Evolutionary conservation across 129 eudicot genomes (phyloP), one percentile per base, ranked within the genome.

Genomic region (Erigeron canadensis): DNA sequence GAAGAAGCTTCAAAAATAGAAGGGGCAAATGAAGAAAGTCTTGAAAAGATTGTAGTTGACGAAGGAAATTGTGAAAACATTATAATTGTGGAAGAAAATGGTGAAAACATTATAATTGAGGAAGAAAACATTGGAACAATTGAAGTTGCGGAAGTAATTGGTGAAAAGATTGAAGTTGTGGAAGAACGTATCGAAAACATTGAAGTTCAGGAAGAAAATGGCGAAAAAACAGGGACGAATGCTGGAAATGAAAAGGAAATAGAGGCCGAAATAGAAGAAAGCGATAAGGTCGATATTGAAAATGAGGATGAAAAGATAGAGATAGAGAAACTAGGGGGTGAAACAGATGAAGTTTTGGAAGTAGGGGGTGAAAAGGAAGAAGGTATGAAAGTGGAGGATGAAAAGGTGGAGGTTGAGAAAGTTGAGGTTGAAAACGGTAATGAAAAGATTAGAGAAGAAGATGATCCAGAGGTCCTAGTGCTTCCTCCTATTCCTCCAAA

Each of bases 401-500:
- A 34, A 67, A 63, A 67, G 22, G 73, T 37, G 54, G 54, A 70
- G 46, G 60, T 42, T 77, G 45, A 15, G 45, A 41, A 77, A 70
- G 66, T 16, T 5, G 81, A 62, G 65, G 76, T 40, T 18, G 65
- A 22, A 70, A 70, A 48, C 37, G 63, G 69, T 55, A 45, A 28
- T 28, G 34, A 28, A 28, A 28, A 65, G 65, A 57, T 75, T 75
- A 37, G 28, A n/a, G 44, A 70, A 37, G 17, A 46, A 59, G 81
- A 16, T 5, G 83, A 64, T 67, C 45, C 75, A 47, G 59, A 81
- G 10, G 89, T 47, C 64, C 39, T 74, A 18, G 94, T 90, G 69
- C 87, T 90, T 34, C 96, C 96, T 21, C 94, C 96, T 2, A 66
- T 73, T 17, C 80, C 93, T 6, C 68, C 76, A 80, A 62, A 80